phyloP scores from a whole-genome alignment of 148 eudicot genomes.

The Persicaria tinctoria region DNA sequence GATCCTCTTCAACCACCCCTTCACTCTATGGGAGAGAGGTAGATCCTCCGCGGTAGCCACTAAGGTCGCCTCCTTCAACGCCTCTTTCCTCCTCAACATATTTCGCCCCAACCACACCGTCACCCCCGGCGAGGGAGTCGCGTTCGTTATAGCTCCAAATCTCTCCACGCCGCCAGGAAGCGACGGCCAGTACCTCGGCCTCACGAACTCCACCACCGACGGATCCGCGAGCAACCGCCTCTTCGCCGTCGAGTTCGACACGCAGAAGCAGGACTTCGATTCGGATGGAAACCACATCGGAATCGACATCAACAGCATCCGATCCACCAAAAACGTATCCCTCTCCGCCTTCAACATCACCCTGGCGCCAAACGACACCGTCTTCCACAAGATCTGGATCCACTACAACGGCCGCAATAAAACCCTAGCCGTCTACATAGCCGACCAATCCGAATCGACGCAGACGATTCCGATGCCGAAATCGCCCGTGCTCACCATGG shows the following conservation, averaged over 20 bases:
- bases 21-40: conserved; percentile 42
- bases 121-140: conserved; percentile 51
- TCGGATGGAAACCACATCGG: conserved; percentile 74
- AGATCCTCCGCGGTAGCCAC: not conserved
- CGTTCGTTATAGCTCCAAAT: conserved; percentile 57
- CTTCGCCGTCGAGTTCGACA: conserved; percentile 77
- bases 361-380: conserved; percentile 31
- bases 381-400: conserved; percentile 62
- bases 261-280: conserved; percentile 46
- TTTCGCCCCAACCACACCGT: conserved; percentile 11
- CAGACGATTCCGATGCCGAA: conserved; percentile 28
- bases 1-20: conserved; percentile 20
- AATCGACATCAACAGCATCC: conserved; percentile 40
- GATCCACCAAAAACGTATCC: conserved; percentile 28
- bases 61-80: conserved; percentile 47
- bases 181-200: conserved; percentile 44
- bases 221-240: conserved; percentile 28
- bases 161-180: conserved; percentile 32
- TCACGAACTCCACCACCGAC: conserved; percentile 56
- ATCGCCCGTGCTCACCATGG: conserved; percentile 31
- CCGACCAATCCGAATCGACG: conserved; percentile 14
- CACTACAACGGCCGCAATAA: conserved; percentile 46
- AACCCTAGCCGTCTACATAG: conserved; percentile 42
- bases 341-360: conserved; percentile 31
- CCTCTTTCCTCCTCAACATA: conserved; percentile 53